Evolutionary conservation across 2,329 filamentous ascomycete species (phyloP).

Genomic region (Emmonsiellopsis sp.): DNA sequence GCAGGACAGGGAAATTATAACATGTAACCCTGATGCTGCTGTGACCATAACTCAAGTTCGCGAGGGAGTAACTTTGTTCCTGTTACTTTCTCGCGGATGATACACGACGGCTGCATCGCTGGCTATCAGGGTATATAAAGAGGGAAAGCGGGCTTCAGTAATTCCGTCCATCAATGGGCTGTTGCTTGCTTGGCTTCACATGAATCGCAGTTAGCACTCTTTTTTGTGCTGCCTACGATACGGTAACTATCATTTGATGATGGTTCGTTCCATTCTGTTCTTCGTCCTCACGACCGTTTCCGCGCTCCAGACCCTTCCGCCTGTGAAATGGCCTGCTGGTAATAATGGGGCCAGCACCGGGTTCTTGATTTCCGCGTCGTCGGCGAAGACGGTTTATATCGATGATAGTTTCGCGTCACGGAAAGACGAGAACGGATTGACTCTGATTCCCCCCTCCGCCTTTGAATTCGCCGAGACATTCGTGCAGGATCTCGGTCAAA

Average conservation of each 20-base stretch:
- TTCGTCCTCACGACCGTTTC: conserved; percentile 12
- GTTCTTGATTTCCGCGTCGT: conserved; percentile 15
- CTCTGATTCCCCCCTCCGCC: conserved; percentile 43
- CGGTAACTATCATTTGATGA: not conserved
- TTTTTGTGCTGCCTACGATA: not conserved
- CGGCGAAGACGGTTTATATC: conserved; percentile 32
- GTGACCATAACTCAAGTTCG: no score
- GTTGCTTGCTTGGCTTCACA: no score
- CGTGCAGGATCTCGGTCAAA: conserved; percentile 32
- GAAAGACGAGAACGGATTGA: conserved; percentile 38
- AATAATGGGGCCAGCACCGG: conserved; percentile 9
- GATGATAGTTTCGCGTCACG: conserved; percentile 27
- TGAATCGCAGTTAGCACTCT: no score
- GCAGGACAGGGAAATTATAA: no score
- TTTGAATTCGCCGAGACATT: conserved; percentile 42
- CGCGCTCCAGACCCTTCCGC: conserved; percentile 32
- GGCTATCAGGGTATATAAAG: no score
- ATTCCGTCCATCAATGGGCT: no score
- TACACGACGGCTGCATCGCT: no score
- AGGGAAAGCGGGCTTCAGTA: no score
- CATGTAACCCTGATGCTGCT: no score
- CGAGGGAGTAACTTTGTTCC: no score
- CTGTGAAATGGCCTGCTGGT: conserved; percentile 18
- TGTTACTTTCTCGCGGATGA: no score
- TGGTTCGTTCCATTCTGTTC: not conserved